Base-by-base conservation (phyloP, 345 rosid species). In the Melastoma malabathricum region DNA sequence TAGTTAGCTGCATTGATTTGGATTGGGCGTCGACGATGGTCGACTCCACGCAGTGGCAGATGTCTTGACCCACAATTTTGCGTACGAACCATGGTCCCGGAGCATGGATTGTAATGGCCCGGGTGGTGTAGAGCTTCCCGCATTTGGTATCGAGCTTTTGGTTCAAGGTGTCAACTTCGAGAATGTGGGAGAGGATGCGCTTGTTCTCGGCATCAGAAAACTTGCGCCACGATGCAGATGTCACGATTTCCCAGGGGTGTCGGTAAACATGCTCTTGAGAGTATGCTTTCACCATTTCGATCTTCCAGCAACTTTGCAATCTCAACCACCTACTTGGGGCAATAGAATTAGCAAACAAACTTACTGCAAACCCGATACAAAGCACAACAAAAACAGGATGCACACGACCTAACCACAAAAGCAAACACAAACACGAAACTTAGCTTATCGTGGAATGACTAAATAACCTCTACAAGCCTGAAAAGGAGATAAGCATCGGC, bases 201-300 rank as follows among this genome's bases (percentile, higher is more conserved):
- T 87, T 92, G 76, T 87, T 87, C 72, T 87, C 96, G 4, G 93
- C 86, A 52, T 92, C 95, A 13, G 93, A 66, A 66, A 80, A 92
- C 73, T 87, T 92, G 69, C 98, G 93, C 96, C 98, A 92, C 14
- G 96, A 87, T 20, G 93, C 98, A 41, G 98, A 82, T 54, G 95
- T 84, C 22, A 92, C 98, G 31, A 89, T 74, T 69, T 92, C 98
- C 98, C 98, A 92, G 3, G 96, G 98, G 60, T 92, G 98, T 78
- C 73, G 74, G 76, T 87, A 92, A 39, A 82, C 62, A 62, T 92
- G 98, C 75, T 92, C 93, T 70, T 92, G 98, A 13, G 60, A 47
- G 51, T 80, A 87, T 49, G 87, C 93, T 76, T 78, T 85, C 18
- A 83, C 94, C 95, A 83, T 81, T 25, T 47, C 52, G 52, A 25